Percentiles rank a stretch among this genome's conserved stretches.
Conservation (phyloP, 1,139 yeast genomes). For the Suhomyces kunorum region DNA sequence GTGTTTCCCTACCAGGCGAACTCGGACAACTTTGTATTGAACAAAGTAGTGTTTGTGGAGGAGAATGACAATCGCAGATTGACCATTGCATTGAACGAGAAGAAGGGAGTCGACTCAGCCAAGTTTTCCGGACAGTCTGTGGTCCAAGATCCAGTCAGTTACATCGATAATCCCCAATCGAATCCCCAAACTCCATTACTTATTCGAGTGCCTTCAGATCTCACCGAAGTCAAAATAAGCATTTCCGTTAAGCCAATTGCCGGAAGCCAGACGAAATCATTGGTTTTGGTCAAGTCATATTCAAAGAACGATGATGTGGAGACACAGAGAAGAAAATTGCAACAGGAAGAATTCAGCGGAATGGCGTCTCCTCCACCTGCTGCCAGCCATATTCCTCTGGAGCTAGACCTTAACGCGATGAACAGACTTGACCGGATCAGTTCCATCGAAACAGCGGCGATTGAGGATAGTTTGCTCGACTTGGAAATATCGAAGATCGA, state of each 20-base stretch:
- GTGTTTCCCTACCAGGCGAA: constrained; percentile 31
- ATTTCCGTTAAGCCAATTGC: constrained; percentile 24
- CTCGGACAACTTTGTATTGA: constrained; percentile 21
- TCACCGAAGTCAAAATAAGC: constrained; percentile 29
- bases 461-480: constrained; percentile 4
- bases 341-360: background rate
- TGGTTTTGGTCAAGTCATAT: constrained; percentile 32
- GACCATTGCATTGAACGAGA: constrained; percentile 22
- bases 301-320: constrained; percentile 16
- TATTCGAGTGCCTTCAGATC: constrained; percentile 26
- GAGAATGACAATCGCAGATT: constrained; percentile 24
- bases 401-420: background rate
- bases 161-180: constrained; percentile 26
- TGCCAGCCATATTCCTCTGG: background rate
- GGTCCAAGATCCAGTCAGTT: constrained; percentile 22
- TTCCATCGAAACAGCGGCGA: constrained; percentile 4
- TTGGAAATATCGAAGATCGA: constrained; percentile 31
- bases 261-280: constrained; percentile 17
- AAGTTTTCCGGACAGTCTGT: constrained; percentile 14
- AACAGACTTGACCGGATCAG: constrained; percentile 1
- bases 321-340: constrained; percentile 11
- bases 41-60: constrained; percentile 27
- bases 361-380: background rate
- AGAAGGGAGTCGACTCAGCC: constrained; percentile 21
- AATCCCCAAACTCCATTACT: constrained; percentile 28